Conservation (phyloP, 163 green algal genomes). For the Chlamydomonas reinhardtii region DNA sequence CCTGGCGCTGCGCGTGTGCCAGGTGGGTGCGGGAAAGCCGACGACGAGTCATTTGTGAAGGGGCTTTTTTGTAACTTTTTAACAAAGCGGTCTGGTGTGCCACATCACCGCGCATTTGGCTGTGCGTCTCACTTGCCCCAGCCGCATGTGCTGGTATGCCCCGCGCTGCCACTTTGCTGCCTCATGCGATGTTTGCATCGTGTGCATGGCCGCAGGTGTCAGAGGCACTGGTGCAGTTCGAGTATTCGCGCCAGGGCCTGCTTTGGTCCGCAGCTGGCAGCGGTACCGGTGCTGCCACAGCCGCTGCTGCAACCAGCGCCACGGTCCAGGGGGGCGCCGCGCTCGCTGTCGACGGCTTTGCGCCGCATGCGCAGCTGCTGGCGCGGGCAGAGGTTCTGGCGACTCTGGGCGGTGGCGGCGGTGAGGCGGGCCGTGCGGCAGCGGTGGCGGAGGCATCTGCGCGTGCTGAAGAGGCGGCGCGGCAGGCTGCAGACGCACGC, state of each 20-base stretch:
- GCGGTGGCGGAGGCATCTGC: slow-evolving; percentile 15
- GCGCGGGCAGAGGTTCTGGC: slow-evolving; percentile 42
- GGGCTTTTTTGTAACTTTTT: too few species aligned
- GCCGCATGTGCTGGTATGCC: too few species aligned
- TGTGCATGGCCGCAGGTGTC: slow-evolving; percentile 10
- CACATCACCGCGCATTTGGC: too few species aligned
- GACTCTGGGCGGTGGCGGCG: slow-evolving; percentile 27
- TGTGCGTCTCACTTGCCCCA: too few species aligned
- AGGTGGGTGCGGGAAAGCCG: background rate
- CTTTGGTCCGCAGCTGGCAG: background rate
- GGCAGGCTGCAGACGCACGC: slow-evolving; percentile 33
- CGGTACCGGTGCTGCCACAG: too few species aligned
- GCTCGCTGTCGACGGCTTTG: slow-evolving; percentile 47
- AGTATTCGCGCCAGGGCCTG: slow-evolving; percentile 60
- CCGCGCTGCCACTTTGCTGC: too few species aligned
- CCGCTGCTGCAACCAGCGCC: too few species aligned
- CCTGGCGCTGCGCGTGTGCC: slow-evolving; percentile 43
- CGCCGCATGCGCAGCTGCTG: slow-evolving; percentile 51
- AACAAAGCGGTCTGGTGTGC: too few species aligned
- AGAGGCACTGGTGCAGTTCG: slow-evolving; percentile 66
- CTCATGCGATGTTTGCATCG: too few species aligned
- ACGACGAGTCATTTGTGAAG: too few species aligned
- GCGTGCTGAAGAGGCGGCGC: slow-evolving; percentile 3
- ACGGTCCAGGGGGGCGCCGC: background rate
- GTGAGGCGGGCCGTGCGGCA: slow-evolving; percentile 8